Conservation (phyloP, 768 basidiomycete species). For the Phanerochaete sordida region DNA sequence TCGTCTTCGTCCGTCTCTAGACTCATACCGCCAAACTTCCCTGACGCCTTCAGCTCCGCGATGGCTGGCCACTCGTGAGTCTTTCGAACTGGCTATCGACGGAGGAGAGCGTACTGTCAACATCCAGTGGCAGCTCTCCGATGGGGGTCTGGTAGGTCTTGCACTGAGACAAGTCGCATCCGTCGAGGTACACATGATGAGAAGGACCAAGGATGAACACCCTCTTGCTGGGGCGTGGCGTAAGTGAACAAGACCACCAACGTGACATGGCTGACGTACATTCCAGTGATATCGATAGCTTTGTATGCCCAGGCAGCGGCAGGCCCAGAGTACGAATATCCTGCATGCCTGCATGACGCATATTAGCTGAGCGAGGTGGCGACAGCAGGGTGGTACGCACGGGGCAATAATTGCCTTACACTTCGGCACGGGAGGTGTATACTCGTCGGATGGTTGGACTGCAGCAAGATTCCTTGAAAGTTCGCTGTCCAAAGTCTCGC, state of each 20-base stretch:
- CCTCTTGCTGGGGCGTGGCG: conserved; percentile 55
- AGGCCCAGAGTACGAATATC: conserved; percentile 91
- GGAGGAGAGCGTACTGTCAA: conserved; percentile 54
- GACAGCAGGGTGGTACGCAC: conserved; percentile 47
- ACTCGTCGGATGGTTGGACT: conserved; percentile 49
- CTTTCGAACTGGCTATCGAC: neutral
- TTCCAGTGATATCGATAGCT: conserved; percentile 72
- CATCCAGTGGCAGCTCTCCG: conserved; percentile 77
- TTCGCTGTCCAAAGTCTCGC: conserved; percentile 51
- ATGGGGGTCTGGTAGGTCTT: conserved; percentile 79
- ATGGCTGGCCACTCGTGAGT: conserved; percentile 46
- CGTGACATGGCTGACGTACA: conserved; percentile 57
- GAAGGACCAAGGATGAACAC: conserved; percentile 96
- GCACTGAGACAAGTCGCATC: conserved; percentile 85
- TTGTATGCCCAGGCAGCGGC: conserved; percentile 97
- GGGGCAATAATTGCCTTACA: conserved; percentile 93
- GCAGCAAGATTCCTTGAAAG: conserved; percentile 60
- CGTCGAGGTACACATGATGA: conserved; percentile 84
- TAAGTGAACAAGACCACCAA: neutral
- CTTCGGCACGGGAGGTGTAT: conserved; percentile 63
- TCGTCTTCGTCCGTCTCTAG: conserved; percentile 81
- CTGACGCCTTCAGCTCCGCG: conserved; percentile 57
- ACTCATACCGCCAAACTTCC: conserved; percentile 68
- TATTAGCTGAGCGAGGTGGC: neutral
- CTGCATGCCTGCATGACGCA: conserved; percentile 71